Base-by-base conservation (phyloP, 2,329 filamentous ascomycete species). In the Hirsutella rhossiliensis region DNA sequence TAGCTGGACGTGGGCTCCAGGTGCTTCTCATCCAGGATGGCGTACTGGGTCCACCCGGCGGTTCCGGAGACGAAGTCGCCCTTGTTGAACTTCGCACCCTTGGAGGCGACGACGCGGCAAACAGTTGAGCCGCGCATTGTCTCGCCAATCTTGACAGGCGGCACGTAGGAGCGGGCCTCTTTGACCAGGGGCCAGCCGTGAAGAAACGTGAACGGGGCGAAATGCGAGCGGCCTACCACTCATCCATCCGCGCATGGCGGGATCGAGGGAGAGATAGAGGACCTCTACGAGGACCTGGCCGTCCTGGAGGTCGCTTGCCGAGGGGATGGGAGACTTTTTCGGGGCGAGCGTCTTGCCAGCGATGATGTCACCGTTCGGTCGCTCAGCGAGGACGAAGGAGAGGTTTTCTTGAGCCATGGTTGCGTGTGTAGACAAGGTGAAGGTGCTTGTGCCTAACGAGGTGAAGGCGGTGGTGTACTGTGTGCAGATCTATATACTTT, bases 161-260 rank as follows among this genome's bases (percentile, higher is more conserved):
- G 78, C 2, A 84, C 58, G 61, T 87, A 87, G 1, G 81, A 72
- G 36, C 69, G 64, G 12, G 47, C 49, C 47, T 72, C 70, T 72
- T 29, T 6, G 17, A 23, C 20, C 7, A 5, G 13, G 4, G 17
- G 19, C 3, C 28, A 17, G 31, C 6, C 4, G 19, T 30, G 11
- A 18, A 27, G 23, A 27, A 6, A 27, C 3, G 23, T 6, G 3
- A 27, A 7, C 6, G 23, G 23, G n/a, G n/a, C n/a, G n/a, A n/a
- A n/a, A n/a, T n/a, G 23, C 23, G 23, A 9, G 23, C 23, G 23
- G 55, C 62, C 29, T 51, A 75, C 72, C 71, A 49, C 75, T 82
- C 18, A 87, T 62, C 80, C 80, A 86, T 46, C 77, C 77, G 53
- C 83, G 74, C 82, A 86, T 86, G n/a, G 82, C 81, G 1, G 83